Conservation (phyloP, 495 filamentous ascomycete species). For the Annulohypoxylon bovei region DNA sequence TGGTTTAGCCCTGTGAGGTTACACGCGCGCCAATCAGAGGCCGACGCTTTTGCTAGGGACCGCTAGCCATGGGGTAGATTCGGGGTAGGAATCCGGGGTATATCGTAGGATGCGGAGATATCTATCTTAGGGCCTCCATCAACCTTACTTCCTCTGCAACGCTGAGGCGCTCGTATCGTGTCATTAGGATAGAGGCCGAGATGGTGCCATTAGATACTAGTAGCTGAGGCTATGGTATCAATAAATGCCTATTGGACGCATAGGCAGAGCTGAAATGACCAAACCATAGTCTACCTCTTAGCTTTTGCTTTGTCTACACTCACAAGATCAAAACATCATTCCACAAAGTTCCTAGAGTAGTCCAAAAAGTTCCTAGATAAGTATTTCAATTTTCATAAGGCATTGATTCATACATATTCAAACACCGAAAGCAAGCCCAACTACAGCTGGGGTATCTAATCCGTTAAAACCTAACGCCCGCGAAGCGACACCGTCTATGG, state of each 20-base stretch:
- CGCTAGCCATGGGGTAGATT: not conserved
- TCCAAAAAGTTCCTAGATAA: not conserved
- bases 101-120: slow-evolving; percentile 24
- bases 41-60: not conserved
- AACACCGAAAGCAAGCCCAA: slow-evolving; percentile 21
- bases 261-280: slow-evolving; percentile 11
- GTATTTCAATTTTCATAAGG: not conserved
- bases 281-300: not conserved
- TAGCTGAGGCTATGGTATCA: not conserved
- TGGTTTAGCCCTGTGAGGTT: not conserved
- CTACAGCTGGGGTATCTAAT: slow-evolving; percentile 41
- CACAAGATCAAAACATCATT: not conserved
- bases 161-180: not conserved
- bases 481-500: slow-evolving; percentile 15
- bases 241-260: not conserved
- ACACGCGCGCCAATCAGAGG: slow-evolving; percentile 33
- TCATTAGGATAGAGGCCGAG: not conserved
- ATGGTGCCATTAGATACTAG: not conserved
- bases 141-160: not conserved
- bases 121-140: too few species aligned
- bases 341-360: not conserved
- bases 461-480: slow-evolving; percentile 2
- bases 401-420: not conserved
- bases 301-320: not conserved
- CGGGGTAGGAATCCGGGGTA: slow-evolving; percentile 29